Percentiles rank a stretch among this genome's conserved stretches.
phyloP scores from a whole-genome alignment of 2,329 filamentous ascomycete species.

The Cephalotrichum gorgonifer region DNA sequence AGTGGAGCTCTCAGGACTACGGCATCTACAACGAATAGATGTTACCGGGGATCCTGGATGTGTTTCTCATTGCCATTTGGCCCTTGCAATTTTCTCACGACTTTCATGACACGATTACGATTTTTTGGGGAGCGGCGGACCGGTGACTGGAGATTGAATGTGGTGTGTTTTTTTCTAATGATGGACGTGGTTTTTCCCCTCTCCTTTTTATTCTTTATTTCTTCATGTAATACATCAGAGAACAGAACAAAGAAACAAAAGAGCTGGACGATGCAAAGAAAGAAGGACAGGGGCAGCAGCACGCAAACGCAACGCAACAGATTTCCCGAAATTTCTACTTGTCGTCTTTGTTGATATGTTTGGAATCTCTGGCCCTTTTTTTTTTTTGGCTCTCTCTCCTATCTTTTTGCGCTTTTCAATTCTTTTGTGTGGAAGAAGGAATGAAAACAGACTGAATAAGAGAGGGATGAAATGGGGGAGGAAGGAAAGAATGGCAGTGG shows the following conservation, averaged over 20 bases:
- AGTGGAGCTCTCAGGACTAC: conserved; percentile 28
- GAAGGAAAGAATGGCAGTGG: too few species aligned
- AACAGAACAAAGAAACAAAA: neutral
- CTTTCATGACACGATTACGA: neutral
- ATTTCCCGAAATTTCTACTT: too few species aligned
- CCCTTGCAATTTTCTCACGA: neutral
- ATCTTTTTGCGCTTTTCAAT: neutral
- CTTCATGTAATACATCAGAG: neutral
- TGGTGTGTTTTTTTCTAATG: neutral
- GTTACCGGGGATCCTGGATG: neutral
- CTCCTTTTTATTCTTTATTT: neutral
- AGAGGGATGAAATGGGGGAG: too few species aligned
- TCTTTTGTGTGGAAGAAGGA: neutral
- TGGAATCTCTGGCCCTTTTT: neutral
- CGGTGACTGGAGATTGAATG: neutral
- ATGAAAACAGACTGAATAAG: too few species aligned
- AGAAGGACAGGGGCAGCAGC: neutral
- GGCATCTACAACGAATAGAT: conserved; percentile 19
- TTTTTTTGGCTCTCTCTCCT: neutral
- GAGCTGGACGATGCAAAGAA: neutral
- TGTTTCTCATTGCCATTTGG: neutral
- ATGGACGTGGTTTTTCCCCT: neutral
- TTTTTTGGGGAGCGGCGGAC: neutral
- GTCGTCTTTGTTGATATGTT: too few species aligned
- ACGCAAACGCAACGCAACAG: too few species aligned